Evolutionary conservation across 2,329 filamentous ascomycete species (phyloP), one percentile per base, ranked within the genome.

Genomic region (Botrytis deweyae): DNA sequence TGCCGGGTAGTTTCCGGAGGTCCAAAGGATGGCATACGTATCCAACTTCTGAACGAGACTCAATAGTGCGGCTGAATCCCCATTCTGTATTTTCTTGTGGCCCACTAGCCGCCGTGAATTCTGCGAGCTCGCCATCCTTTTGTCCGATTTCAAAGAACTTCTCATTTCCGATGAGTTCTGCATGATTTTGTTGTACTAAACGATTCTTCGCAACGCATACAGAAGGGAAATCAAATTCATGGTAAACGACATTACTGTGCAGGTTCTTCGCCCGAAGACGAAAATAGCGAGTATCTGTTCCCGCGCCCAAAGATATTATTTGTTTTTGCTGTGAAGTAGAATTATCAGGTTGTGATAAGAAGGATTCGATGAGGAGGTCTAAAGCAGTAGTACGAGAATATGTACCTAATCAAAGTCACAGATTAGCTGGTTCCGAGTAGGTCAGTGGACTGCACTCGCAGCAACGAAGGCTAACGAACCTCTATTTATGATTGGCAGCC

Each of bases 401-500:
- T n/a, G 95, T 98, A 70, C 94, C 94, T 95, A 52, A 52, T 46
- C 20, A 33, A 63, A 44, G 58, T 70, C 16, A 71, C 59, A 63
- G 61, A 49, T 46, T 46, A 63, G 70, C 49, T 42, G 72, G 42
- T 62, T 64, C 67, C 38, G n/a, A 52, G 18, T 10, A 63, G 29
- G 38, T 62, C 29, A 29, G 58, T 72, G 38, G 10, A 40, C 46
- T 72, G 70, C 70, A 72, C 71, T 72, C 70, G 70, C 70, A 72
- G 71, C 18, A 52, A 68, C 49, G 63, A 59, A 38, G 58, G 40
- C 58, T 20, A 68, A 77, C 85, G 77, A 82, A 94, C 95, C 95
- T 89, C 95, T 87, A 81, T 99, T 98, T 80, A 99, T 97, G 76
- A 99, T 93, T 70, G 96, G 96, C 76, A 97, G 87, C 74, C 95